A percentile compares a stretch with the other conserved stretches of the same genome.
phyloP scores from a whole-genome alignment of 345 rosid genomes.

The Hibiscus mutabilis region DNA sequence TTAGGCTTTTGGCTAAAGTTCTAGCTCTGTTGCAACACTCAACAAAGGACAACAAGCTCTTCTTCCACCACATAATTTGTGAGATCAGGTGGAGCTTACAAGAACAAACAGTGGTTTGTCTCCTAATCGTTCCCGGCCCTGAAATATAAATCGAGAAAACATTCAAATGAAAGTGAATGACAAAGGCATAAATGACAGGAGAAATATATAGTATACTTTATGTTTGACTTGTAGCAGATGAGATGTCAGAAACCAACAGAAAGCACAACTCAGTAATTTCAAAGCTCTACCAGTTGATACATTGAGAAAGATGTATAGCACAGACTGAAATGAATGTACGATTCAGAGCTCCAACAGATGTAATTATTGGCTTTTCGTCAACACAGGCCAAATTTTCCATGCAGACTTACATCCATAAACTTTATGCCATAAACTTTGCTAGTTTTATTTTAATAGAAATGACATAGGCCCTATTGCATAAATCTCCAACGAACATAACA shows the following conservation, averaged over 20 bases:
- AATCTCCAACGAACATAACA: background rate
- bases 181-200: background rate
- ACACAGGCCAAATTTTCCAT: background rate
- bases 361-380: background rate
- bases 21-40: slow-evolving; percentile 8
- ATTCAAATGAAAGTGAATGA: background rate
- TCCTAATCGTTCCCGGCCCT: slow-evolving; percentile 79
- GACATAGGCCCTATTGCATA: background rate
- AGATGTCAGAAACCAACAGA: background rate
- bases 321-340: background rate
- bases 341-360: background rate
- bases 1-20: slow-evolving; percentile 14
- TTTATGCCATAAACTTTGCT: background rate
- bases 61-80: background rate
- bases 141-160: slow-evolving; percentile 10
- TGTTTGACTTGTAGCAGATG: background rate
- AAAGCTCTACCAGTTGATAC: background rate
- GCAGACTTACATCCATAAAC: background rate
- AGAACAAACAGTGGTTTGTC: slow-evolving; percentile 77
- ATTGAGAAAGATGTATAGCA: background rate
- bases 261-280: background rate
- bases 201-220: background rate
- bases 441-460: background rate
- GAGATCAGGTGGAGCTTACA: slow-evolving; percentile 36
- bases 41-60: background rate